Conservation (phyloP, 2,329 filamentous ascomycete species). For the Cladophialophora immunda region DNA sequence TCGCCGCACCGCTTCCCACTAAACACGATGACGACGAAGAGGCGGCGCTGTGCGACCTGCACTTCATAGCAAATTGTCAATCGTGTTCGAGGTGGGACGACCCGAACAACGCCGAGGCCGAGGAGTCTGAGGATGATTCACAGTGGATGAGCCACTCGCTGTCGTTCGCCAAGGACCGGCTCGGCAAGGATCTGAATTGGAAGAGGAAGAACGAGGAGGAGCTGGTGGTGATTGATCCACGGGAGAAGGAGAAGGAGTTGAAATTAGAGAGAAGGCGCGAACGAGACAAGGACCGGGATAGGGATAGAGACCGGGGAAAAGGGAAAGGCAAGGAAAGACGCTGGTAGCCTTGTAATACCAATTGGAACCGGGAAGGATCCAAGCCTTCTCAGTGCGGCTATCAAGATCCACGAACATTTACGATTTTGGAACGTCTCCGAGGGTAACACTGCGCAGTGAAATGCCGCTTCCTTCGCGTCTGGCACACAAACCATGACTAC, state of each 20-base stretch:
- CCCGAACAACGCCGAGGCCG: slow-evolving; percentile 60
- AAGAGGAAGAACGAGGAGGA: slow-evolving; percentile 92
- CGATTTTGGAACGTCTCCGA: not conserved
- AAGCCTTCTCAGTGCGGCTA: not conserved
- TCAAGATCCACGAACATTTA: not conserved
- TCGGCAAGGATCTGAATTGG: slow-evolving; percentile 91
- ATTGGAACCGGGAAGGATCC: not conserved
- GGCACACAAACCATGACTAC: too few relatives aligned
- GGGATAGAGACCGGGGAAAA: slow-evolving; percentile 37
- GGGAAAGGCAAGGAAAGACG: slow-evolving; percentile 39
- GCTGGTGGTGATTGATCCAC: slow-evolving; percentile 89
- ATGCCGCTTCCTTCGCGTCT: too few relatives aligned
- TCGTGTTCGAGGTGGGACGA: slow-evolving; percentile 88
- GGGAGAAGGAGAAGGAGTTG: slow-evolving; percentile 78
- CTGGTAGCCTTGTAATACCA: not conserved
- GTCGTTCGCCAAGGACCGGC: slow-evolving; percentile 84
- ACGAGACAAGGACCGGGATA: slow-evolving; percentile 38
- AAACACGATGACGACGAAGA: slow-evolving; percentile 63
- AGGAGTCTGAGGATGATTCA: slow-evolving; percentile 63
- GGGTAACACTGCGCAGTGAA: not conserved
- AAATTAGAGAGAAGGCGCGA: slow-evolving; percentile 61
- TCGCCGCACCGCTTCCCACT: not conserved
- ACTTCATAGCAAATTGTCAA: slow-evolving; percentile 95
- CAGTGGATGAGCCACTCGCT: slow-evolving; percentile 89
- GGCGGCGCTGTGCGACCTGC: slow-evolving; percentile 83